phyloP scores from a whole-genome alignment of 352 stramenopile genomes.

The Achlya hypogyna region DNA sequence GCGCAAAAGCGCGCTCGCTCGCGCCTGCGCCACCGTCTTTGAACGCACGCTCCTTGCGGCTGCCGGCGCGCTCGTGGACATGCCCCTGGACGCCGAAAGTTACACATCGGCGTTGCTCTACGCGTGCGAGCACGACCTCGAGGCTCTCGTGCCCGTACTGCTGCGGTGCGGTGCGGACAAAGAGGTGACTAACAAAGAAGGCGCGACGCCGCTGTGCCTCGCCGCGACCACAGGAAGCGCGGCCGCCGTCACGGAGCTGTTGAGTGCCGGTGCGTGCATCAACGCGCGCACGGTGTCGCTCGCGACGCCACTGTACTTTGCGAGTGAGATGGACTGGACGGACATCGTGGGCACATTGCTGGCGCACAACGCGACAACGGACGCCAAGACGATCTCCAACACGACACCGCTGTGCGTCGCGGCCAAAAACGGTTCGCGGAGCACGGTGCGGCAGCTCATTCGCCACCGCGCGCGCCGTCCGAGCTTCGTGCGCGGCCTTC shows the following conservation, averaged over 20 bases:
- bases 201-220: conserved; percentile 47
- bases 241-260: conserved; percentile 32
- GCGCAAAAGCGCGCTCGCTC: conserved; percentile 23
- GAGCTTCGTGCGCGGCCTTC: conserved; percentile 17
- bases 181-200: conserved; percentile 60
- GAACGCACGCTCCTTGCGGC: conserved; percentile 36
- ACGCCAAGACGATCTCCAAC: conserved; percentile 36
- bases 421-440: conserved; percentile 64
- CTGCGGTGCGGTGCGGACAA: conserved; percentile 29
- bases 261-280: conserved; percentile 40
- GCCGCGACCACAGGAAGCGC: conserved; percentile 47
- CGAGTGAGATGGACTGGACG: conserved; percentile 65
- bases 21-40: conserved; percentile 26
- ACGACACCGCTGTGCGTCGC: conserved; percentile 63
- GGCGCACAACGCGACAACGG: conserved; percentile 31
- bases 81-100: conserved; percentile 37
- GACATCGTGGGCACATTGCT: conserved; percentile 58
- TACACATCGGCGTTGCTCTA: conserved; percentile 45
- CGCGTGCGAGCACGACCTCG: conserved; percentile 48
- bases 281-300: conserved; percentile 55
- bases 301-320: conserved; percentile 68
- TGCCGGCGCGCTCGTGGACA: conserved; percentile 36
- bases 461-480: conserved; percentile 22
- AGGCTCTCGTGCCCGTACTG: conserved; percentile 35
- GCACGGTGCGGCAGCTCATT: conserved; percentile 46